Evolutionary conservation across 495 filamentous ascomycete species (phyloP), one percentile per base, ranked within the genome.

Genomic region (Penicillium odoratum): DNA sequence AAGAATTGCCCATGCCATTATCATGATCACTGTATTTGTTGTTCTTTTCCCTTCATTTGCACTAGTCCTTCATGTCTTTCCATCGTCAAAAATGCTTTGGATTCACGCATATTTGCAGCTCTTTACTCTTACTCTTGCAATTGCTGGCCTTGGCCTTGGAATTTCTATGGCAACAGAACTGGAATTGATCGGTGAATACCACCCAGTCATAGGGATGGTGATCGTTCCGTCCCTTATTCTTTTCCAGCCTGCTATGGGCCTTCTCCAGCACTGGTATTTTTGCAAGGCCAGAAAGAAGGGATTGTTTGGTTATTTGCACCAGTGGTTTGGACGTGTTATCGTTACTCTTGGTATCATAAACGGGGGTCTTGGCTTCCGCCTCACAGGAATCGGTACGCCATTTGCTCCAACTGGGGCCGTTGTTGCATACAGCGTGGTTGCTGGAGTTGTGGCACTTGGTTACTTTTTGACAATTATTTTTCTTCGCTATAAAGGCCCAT

Each of bases 321-420:
- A 87, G 61, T 91, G 89, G 88, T 82, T 78, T 56, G 90, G 89
- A 4, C 81, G 90, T 1, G 45, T 69, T 6, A 60, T 90, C 34
- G 78, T 92, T 26, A 62, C 78, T 4, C 62, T 89, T n/a, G 90
- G 84, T 3, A 74, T 90, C 34, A 74, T 91, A 53, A 92, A 91
- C 68, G 89, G 82, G 50, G 88, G 89, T 0, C 69, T 90, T 5
- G 89, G 89, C 1, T 74, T 91, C 13, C 56, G 73, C 28, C 66
- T 88, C n/a, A 69, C 80, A 16, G 59, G 64, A 3, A 48, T 66
- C 11, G 61, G 61, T 5, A 25, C 10, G 25, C 34, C 58, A 4
- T 42, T 48, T 36, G 65, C 58, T 15, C 65, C 69, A 7, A 48
- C 31, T 29, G 72, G 75, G 3, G 80, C 78, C 28, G 55, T 84